Evolutionary conservation across 805 yeast genomes (phyloP).

Genomic region (Ogataea methanolica): DNA sequence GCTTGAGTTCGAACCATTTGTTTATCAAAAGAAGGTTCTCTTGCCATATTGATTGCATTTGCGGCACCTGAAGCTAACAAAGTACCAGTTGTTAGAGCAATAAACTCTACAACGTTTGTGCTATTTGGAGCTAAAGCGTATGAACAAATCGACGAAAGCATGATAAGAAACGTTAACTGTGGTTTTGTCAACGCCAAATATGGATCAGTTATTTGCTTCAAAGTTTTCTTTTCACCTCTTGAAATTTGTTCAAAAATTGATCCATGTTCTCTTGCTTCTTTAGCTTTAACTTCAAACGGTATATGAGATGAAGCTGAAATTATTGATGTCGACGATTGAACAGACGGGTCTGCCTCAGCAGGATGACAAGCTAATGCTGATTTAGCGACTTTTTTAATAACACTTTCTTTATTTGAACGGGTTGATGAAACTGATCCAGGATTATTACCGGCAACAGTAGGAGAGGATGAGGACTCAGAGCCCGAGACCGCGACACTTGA

Average conservation of each 20-base stretch:
- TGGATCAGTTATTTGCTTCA: conserved; percentile 45
- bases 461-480: no score
- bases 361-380: conserved; percentile 43
- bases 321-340: no score
- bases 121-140: conserved; percentile 88
- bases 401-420: conserved; percentile 7
- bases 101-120: conserved; percentile 64
- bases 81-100: conserved; percentile 79
- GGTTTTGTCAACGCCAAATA: conserved; percentile 89
- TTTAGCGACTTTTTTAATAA: conserved; percentile 37
- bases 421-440: background rate
- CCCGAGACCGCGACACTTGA: background rate
- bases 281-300: conserved; percentile 57
- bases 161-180: conserved; percentile 78
- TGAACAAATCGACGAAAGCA: conserved; percentile 87
- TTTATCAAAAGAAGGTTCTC: conserved; percentile 87
- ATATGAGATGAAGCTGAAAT: conserved; percentile 18
- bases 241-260: conserved; percentile 22
- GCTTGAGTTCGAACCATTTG: conserved; percentile 84
- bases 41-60: conserved; percentile 93
- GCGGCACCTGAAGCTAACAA: conserved; percentile 89
- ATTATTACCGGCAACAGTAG: conserved; percentile 1
- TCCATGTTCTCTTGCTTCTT: conserved; percentile 17
- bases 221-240: conserved; percentile 22
- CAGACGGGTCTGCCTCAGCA: background rate